Evolutionary conservation across 164 flowering plant species (phyloP), one percentile per base, ranked within the genome.

Genomic region (Chloranthus sessilifolius): DNA sequence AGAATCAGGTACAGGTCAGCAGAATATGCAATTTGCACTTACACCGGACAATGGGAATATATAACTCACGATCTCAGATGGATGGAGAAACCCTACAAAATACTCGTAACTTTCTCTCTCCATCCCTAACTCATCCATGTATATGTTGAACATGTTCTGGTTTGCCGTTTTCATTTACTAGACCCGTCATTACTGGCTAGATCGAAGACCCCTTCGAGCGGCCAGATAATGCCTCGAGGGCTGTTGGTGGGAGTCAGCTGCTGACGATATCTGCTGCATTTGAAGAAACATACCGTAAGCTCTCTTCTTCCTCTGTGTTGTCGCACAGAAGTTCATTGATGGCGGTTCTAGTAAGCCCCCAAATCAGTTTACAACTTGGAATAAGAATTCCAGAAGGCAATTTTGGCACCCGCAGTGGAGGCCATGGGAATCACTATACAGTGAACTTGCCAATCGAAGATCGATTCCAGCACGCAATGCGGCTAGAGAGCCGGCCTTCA

Each of bases 201-300:
- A 65, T 90, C 50, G 97, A 84, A 67, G 97, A 90, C 71, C 97
- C 97, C 20, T 81, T 90, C 67, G 95, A 87, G 72, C 86, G 73
- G 48, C 81, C 80, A 17, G 81, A 56, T 35, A 90, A 90, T 65
- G 50, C 83, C 21, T 83, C 94, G 9, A 79, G 97, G 65, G 66
- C 85, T 23, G 88, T 90, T 14, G 45, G 73, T 52, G 7, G 16
- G 5, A 58, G 30, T n/a, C 62, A 76, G n/a, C 54, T 85, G 28
- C 19, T 7, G 4, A 82, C 52, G 60, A 86, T 89, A 49, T 55
- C 79, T 0, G 67, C 62, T 53, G 82, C 67, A 28, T 69, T 89
- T 63, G 47, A 39, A 38, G 43, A 16, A 35, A 65, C 80, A 15
- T 49, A 57, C 40, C 53, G 12, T 6, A 52, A 5, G 24, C 79